These are phyloP conservation scores for Suhomyces wounanorum DNA, from an alignment of 1,139 yeast species.

Conservation along the genomic window DNA sequence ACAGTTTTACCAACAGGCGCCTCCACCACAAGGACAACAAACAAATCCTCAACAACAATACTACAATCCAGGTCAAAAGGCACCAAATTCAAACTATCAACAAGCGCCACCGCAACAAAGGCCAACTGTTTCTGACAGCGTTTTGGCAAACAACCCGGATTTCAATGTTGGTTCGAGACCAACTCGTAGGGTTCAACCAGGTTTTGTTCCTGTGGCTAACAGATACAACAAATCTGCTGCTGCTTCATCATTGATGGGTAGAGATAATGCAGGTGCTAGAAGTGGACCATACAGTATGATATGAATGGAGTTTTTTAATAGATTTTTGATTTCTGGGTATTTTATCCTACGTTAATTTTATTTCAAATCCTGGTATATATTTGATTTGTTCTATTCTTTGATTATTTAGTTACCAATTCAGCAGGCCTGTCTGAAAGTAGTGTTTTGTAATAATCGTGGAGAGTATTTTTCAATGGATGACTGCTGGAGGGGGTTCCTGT, in stretches of 20 bases:
- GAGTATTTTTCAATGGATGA: not conserved
- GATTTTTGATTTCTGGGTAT: not conserved
- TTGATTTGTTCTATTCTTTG: slow-evolving; percentile 4
- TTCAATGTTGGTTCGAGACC: slow-evolving; percentile 24
- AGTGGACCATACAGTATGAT: slow-evolving; percentile 16
- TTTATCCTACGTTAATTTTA: slow-evolving; percentile 1
- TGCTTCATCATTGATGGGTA: slow-evolving; percentile 21
- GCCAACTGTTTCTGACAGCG: slow-evolving; percentile 48
- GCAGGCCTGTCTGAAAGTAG: slow-evolving; percentile 10
- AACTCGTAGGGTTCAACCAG: slow-evolving; percentile 14
- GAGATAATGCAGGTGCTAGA: slow-evolving; percentile 13
- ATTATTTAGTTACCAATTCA: slow-evolving; percentile 5
- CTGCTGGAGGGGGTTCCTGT: not conserved
- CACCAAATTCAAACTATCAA: slow-evolving; percentile 11
- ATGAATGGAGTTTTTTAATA: slow-evolving; percentile 2
- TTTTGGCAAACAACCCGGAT: slow-evolving; percentile 55
- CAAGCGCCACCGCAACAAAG: slow-evolving; percentile 15
- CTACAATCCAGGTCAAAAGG: slow-evolving; percentile 8
- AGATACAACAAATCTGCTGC: slow-evolving; percentile 13
- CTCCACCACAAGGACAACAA: not conserved
- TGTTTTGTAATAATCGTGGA: not conserved
- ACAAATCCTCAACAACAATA: slow-evolving; percentile 3
- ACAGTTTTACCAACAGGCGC: slow-evolving; percentile 15
- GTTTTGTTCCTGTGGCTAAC: slow-evolving; percentile 17
- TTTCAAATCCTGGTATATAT: slow-evolving; percentile 3